phyloP scores from a whole-genome alignment of 2,329 filamentous ascomycete genomes.

The Aspergillus tamarii region DNA sequence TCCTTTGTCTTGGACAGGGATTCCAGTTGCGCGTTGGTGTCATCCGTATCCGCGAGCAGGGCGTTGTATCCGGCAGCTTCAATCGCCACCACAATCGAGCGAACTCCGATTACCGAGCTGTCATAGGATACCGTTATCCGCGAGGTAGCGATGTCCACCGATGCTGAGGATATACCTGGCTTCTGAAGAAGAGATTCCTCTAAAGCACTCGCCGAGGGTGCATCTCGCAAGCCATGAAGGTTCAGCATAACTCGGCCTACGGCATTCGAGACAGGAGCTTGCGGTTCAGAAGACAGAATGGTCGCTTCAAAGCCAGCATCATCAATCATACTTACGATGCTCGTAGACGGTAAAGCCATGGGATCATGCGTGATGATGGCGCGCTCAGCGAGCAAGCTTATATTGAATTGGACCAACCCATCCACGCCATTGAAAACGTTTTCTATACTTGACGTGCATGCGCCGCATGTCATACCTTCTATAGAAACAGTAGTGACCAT shows the following conservation, averaged over 20 bases:
- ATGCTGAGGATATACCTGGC: slow-evolving; percentile 73
- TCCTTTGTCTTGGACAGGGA: slow-evolving; percentile 95
- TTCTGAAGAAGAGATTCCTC: slow-evolving; percentile 68
- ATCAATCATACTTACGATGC: slow-evolving; percentile 82
- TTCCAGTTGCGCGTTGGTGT: slow-evolving; percentile 95
- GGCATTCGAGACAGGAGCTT: slow-evolving; percentile 57
- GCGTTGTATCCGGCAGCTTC: slow-evolving; percentile 87
- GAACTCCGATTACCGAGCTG: slow-evolving; percentile 72
- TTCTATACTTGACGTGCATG: slow-evolving; percentile 91
- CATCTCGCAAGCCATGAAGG: slow-evolving; percentile 77
- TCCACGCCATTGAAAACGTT: slow-evolving; percentile 75
- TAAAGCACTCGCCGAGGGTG: slow-evolving; percentile 70
- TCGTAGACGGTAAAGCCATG: slow-evolving; percentile 67
- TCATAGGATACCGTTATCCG: slow-evolving; percentile 75
- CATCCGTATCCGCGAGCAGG: slow-evolving; percentile 84
- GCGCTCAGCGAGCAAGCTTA: slow-evolving; percentile 89
- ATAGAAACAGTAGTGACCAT: slow-evolving; percentile 84
- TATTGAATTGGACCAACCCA: slow-evolving; percentile 87
- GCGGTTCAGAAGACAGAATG: slow-evolving; percentile 74
- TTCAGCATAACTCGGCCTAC: slow-evolving; percentile 74
- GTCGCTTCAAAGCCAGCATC: slow-evolving; percentile 86
- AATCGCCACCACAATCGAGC: slow-evolving; percentile 78
- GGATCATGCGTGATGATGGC: slow-evolving; percentile 86
- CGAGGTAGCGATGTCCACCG: slow-evolving; percentile 72
- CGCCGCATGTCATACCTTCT: slow-evolving; percentile 96